These are phyloP conservation scores for Candida koratica DNA, from an alignment of 805 yeast genomes.

Conservation along the genomic window DNA sequence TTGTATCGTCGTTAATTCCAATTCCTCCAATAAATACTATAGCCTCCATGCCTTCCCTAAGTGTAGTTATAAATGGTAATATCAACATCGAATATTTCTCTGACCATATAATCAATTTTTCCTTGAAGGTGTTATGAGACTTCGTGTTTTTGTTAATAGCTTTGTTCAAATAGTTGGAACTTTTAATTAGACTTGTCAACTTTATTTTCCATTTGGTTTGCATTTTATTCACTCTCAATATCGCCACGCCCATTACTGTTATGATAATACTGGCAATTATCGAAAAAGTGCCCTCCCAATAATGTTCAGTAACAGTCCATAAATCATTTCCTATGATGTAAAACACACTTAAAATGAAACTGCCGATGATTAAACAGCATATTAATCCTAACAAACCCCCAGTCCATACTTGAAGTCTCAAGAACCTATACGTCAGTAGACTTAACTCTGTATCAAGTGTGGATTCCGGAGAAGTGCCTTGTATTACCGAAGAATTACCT, in stretches of 20 bases:
- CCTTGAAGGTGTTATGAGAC: conserved; percentile 1
- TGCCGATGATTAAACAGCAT: conserved; percentile 38
- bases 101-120: conserved; percentile 11
- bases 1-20: conserved; percentile 34
- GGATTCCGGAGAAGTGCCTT: background rate
- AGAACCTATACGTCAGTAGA: conserved; percentile 16
- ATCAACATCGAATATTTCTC: conserved; percentile 37
- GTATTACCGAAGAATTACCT: conserved; percentile 1
- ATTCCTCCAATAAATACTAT: conserved; percentile 90
- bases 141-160: conserved; percentile 12
- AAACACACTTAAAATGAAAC: conserved; percentile 35
- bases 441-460: background rate
- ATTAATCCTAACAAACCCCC: conserved; percentile 42
- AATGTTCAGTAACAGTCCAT: conserved; percentile 45
- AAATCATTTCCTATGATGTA: conserved; percentile 41
- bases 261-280: conserved; percentile 43
- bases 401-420: conserved; percentile 40
- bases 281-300: conserved; percentile 47
- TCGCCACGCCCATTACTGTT: conserved; percentile 44
- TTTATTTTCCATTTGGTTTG: conserved; percentile 43
- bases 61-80: conserved; percentile 78
- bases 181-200: conserved; percentile 26
- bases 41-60: conserved; percentile 89
- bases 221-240: conserved; percentile 42
- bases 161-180: conserved; percentile 21